These are phyloP conservation scores for Sporothrix dimorphospora DNA, from an alignment of 2,329 filamentous ascomycete genomes.

Conservation along the genomic window DNA sequence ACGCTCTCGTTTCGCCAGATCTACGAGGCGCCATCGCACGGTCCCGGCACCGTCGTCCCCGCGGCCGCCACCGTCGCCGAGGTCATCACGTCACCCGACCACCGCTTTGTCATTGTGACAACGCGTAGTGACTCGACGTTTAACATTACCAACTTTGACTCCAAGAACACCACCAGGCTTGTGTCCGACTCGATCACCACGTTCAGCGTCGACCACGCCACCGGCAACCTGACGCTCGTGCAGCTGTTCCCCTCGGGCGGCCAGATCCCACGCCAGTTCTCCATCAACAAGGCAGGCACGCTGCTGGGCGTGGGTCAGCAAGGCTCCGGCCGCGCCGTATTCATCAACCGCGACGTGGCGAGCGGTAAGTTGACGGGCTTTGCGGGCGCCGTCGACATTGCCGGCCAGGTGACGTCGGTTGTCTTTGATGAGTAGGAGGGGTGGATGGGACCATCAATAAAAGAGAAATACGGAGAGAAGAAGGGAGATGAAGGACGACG, in stretches of 20 bases:
- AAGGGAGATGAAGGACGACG: background rate
- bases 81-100: slow-evolving; percentile 60
- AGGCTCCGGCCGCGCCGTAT: slow-evolving; percentile 59
- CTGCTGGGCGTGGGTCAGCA: slow-evolving; percentile 70
- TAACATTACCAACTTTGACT: slow-evolving; percentile 51
- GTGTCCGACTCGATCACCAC: slow-evolving; percentile 67
- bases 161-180: slow-evolving; percentile 48
- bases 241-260: slow-evolving; percentile 68
- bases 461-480: background rate
- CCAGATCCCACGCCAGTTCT: slow-evolving; percentile 67
- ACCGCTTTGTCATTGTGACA: slow-evolving; percentile 66
- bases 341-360: slow-evolving; percentile 62
- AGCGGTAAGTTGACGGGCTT: slow-evolving; percentile 60
- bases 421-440: slow-evolving; percentile 50
- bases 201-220: slow-evolving; percentile 57
- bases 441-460: background rate
- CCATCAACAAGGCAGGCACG: slow-evolving; percentile 65
- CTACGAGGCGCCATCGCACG: slow-evolving; percentile 54
- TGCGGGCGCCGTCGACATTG: slow-evolving; percentile 48
- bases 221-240: slow-evolving; percentile 59
- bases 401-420: slow-evolving; percentile 51
- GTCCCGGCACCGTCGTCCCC: slow-evolving; percentile 47
- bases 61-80: slow-evolving; percentile 56
- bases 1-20: slow-evolving; percentile 51
- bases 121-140: slow-evolving; percentile 67